phyloP scores from a whole-genome alignment of 2,329 filamentous ascomycete species.

The Pestalotiopsis sp. region DNA sequence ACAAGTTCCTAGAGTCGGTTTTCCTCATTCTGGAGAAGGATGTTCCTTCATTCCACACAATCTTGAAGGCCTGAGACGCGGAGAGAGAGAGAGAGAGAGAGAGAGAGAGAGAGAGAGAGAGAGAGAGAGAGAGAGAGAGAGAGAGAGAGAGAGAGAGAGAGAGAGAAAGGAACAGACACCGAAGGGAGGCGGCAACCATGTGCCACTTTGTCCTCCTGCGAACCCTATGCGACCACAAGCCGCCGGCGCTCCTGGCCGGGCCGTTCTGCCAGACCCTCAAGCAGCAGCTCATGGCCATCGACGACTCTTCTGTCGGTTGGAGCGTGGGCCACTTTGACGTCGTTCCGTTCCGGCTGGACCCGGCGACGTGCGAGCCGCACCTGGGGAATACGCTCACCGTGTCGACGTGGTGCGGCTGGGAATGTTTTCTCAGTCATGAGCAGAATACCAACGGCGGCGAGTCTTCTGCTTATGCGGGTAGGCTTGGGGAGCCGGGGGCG shows the following conservation, averaged over 20 bases:
- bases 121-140: background rate
- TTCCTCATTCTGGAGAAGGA: no score
- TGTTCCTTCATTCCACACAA: no score
- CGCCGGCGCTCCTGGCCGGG: background rate
- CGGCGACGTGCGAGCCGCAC: slow-evolving; percentile 6
- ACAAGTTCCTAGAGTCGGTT: no score
- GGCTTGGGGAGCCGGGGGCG: background rate
- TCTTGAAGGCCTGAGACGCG: background rate
- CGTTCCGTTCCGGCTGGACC: slow-evolving; percentile 5
- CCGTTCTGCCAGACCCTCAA: background rate
- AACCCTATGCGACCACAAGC: background rate
- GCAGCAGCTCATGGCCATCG: slow-evolving; percentile 3
- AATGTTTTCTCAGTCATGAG: background rate
- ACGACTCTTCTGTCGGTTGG: background rate
- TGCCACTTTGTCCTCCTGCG: slow-evolving; percentile 1
- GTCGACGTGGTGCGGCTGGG: slow-evolving; percentile 10
- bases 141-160: no score
- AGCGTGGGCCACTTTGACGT: background rate
- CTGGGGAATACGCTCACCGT: background rate
- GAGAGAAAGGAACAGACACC: background rate
- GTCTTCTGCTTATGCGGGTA: background rate
- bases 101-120: background rate
- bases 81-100: background rate
- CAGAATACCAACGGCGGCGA: background rate
- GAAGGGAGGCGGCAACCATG: background rate